A percentile compares a stretch with the other conserved stretches of the same genome.
Evolutionary conservation across 164 flowering plant genomes (phyloP).

Genomic region (Berberis thunbergii): DNA sequence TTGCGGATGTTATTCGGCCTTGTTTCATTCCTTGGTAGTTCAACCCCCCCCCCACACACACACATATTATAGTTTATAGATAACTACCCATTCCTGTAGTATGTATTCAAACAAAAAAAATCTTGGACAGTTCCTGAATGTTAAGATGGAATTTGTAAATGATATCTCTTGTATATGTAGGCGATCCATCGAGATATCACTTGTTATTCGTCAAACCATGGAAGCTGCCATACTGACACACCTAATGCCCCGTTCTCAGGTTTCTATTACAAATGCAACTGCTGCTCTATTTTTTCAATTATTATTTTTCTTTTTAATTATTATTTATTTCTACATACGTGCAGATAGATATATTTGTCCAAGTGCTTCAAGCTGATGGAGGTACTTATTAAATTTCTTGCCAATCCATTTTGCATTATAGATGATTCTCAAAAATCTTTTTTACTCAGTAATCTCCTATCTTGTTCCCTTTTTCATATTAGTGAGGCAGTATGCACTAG

Average conservation of each 20-base stretch:
- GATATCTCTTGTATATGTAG: slow-evolving; percentile 26
- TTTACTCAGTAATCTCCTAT: not conserved
- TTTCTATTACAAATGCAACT: slow-evolving; percentile 9
- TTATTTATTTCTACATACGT: slow-evolving; percentile 5
- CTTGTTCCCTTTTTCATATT: not conserved
- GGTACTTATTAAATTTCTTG: slow-evolving; percentile 33
- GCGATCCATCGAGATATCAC: slow-evolving; percentile 87
- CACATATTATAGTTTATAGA: too few relatives aligned
- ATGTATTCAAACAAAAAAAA: too few relatives aligned
- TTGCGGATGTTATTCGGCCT: too few relatives aligned
- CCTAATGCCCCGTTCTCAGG: slow-evolving; percentile 94
- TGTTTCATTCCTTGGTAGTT: too few relatives aligned
- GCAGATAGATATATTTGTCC: slow-evolving; percentile 95
- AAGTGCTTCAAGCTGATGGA: slow-evolving; percentile 99
- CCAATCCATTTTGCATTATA: not conserved
- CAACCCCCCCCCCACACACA: too few relatives aligned
- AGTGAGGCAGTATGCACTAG: too few relatives aligned
- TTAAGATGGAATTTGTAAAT: not conserved
- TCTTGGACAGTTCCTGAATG: too few relatives aligned
- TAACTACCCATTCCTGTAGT: too few relatives aligned
- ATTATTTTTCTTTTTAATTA: not conserved
- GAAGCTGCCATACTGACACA: slow-evolving; percentile 94
- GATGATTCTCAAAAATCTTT: not conserved
- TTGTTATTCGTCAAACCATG: slow-evolving; percentile 95
- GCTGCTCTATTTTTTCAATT: not conserved